Evolutionary conservation across 2,329 filamentous ascomycete species (phyloP).

Genomic region (Sclerotiophoma versabilis): DNA sequence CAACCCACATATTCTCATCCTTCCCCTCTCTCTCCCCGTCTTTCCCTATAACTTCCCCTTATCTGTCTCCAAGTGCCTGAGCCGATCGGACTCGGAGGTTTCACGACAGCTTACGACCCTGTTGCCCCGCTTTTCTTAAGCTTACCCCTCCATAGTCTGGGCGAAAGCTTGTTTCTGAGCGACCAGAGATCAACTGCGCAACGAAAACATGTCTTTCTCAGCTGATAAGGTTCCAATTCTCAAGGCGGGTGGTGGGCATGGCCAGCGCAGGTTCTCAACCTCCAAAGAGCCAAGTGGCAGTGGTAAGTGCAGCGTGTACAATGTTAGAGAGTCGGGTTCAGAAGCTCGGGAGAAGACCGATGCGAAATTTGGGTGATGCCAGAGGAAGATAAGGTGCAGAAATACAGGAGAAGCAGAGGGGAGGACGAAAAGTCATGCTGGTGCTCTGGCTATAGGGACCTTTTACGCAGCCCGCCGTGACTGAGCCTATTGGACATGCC

Average conservation of each 20-base stretch:
- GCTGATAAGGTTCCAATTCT: slow-evolving; percentile 43
- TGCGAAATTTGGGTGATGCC: too few relatives aligned
- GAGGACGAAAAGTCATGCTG: background rate
- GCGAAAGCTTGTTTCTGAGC: slow-evolving; percentile 17
- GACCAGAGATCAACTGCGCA: background rate
- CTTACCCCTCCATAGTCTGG: slow-evolving; percentile 3
- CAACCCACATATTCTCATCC: background rate
- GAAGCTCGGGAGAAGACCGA: background rate
- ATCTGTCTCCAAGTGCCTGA: too few relatives aligned
- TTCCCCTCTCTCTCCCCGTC: background rate
- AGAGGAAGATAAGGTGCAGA: too few relatives aligned
- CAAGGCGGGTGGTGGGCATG: slow-evolving; percentile 33
- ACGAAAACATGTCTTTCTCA: slow-evolving; percentile 45
- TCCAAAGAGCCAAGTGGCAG: slow-evolving; percentile 47
- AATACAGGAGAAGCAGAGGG: too few relatives aligned
- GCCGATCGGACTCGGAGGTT: background rate
- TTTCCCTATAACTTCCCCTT: background rate
- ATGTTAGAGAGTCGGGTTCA: background rate
- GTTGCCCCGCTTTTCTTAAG: slow-evolving; percentile 13
- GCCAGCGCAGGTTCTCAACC: slow-evolving; percentile 45
- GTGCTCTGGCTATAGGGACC: background rate
- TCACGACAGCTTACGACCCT: slow-evolving; percentile 1
- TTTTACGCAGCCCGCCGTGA: background rate
- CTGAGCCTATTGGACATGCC: background rate
- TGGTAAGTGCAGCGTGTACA: slow-evolving; percentile 35